These are phyloP conservation scores for Mycena chlorophos DNA, from an alignment of 768 basidiomycete genomes.

Conservation along the genomic window DNA sequence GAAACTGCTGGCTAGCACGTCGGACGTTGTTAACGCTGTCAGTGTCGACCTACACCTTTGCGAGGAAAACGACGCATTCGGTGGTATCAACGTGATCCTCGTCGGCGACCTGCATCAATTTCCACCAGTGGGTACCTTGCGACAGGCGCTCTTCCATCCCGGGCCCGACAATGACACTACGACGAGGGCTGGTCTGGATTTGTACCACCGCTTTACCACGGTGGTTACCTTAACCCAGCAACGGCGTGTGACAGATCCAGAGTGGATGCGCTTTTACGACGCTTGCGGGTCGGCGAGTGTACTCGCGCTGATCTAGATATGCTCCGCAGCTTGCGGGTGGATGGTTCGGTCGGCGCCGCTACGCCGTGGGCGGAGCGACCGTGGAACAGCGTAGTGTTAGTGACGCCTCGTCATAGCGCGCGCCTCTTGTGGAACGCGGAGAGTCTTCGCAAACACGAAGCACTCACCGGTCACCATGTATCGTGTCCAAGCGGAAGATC, in stretches of 20 bases:
- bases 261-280: background rate
- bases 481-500: no score
- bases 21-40: background rate
- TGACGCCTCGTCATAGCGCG: background rate
- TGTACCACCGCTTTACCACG: background rate
- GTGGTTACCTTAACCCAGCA: background rate
- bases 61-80: no score
- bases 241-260: background rate
- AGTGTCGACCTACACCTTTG: no score
- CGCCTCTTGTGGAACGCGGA: background rate
- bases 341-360: background rate
- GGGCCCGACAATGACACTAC: background rate
- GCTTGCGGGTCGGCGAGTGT: background rate
- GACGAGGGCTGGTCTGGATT: background rate
- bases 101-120: no score
- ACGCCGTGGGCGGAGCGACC: background rate
- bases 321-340: background rate
- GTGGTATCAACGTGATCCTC: background rate
- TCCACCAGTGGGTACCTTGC: background rate
- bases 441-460: background rate
- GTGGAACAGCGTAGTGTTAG: no score
- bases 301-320: background rate
- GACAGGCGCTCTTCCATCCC: background rate
- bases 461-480: no score
- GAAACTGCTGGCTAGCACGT: background rate